Evolutionary conservation across 441 rosid genomes (phyloP).

Genomic region (Theobroma grandiflorum): DNA sequence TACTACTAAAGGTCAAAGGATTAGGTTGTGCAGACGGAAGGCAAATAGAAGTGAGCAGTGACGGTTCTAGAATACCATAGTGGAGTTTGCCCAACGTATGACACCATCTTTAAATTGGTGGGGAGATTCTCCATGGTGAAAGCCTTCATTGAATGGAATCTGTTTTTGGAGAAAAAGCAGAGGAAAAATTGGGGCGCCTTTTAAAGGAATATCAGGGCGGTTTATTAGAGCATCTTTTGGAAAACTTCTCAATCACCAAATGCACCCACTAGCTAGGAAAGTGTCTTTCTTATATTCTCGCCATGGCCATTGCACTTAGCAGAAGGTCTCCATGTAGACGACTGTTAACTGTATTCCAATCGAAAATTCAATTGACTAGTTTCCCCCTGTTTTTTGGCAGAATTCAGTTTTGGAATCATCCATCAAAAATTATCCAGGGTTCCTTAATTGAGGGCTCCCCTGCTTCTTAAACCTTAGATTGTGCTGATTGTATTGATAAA

Average conservation of each 20-base stretch:
- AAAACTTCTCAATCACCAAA: conserved; percentile 19
- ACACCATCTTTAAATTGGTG: not conserved
- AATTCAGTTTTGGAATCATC: too few relatives aligned
- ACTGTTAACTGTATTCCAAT: too few relatives aligned
- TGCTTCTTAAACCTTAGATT: too few relatives aligned
- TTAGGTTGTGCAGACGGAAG: not conserved
- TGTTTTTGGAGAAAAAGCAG: conserved; percentile 4
- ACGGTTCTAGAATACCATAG: not conserved
- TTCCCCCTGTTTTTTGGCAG: too few relatives aligned
- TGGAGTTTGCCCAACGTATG: not conserved
- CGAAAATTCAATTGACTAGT: too few relatives aligned
- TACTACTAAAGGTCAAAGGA: not conserved
- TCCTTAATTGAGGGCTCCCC: too few relatives aligned
- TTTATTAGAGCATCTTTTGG: conserved; percentile 34
- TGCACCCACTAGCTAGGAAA: conserved; percentile 7
- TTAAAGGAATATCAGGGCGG: not conserved
- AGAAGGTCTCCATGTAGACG: too few relatives aligned
- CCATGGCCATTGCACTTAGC: too few relatives aligned
- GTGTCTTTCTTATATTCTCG: not conserved
- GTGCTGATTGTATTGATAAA: too few relatives aligned
- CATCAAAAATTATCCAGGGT: too few relatives aligned
- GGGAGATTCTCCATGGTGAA: not conserved
- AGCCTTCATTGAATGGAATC: conserved; percentile 19
- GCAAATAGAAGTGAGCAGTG: too few relatives aligned
- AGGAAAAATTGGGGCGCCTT: conserved; percentile 23